These are phyloP conservation scores for Primulina tabacum DNA, from an alignment of 257 asterid species.

Conservation along the genomic window DNA sequence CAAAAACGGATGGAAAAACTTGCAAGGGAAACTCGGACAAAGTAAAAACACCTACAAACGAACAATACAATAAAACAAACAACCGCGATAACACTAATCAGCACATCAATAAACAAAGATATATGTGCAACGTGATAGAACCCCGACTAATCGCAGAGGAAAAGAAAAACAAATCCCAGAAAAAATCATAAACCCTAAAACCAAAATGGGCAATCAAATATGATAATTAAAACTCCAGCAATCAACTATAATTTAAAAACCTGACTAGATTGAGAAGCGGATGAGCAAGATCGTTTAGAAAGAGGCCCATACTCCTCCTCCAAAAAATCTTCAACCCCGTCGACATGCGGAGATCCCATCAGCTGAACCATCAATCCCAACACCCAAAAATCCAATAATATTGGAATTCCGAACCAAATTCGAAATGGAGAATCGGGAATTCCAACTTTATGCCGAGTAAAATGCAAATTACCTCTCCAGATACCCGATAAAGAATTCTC, in stretches of 20 bases:
- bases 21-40: neutral
- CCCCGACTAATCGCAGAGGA: neutral
- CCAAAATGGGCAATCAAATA: neutral
- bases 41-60: neutral
- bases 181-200: neutral
- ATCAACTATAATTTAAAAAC: conserved; percentile 25
- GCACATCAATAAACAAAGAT: neutral
- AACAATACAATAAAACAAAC: neutral
- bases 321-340: conserved; percentile 34
- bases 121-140: neutral
- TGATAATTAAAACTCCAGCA: neutral
- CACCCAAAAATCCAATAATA: conserved; percentile 13
- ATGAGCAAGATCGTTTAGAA: conserved; percentile 45
- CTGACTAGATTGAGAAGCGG: conserved; percentile 37
- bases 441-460: neutral
- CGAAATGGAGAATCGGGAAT: conserved; percentile 14
- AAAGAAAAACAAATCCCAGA: neutral
- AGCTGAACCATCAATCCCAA: conserved; percentile 37
- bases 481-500: neutral
- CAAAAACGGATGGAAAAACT: neutral
- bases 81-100: neutral
- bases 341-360: conserved; percentile 42
- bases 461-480: conserved; percentile 7
- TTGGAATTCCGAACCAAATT: conserved; percentile 23
- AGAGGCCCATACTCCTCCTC: conserved; percentile 51